Evolutionary conservation across 306 rosid genomes (phyloP).

Genomic region (Malus asiatica): DNA sequence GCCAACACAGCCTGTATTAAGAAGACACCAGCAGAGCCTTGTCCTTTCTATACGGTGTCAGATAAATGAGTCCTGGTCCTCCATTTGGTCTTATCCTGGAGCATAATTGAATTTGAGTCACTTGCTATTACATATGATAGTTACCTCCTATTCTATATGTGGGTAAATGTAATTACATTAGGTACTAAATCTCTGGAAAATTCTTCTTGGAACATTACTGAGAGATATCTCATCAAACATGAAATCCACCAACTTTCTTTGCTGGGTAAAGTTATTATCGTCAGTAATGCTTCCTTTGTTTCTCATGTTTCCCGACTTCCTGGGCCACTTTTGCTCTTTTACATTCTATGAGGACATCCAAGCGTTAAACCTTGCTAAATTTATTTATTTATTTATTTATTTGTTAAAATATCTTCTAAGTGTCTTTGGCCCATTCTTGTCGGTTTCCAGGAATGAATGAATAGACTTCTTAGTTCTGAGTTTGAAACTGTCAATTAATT

Average conservation of each 20-base stretch:
- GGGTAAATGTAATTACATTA: neutral
- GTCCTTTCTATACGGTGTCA: neutral
- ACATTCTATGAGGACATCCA: neutral
- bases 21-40: neutral
- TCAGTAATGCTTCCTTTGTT: neutral
- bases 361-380: neutral
- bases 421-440: neutral
- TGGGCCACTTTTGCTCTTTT: neutral
- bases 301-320: neutral
- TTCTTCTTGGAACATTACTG: neutral
- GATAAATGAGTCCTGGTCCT: neutral
- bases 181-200: neutral
- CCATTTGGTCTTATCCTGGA: neutral
- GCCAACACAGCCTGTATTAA: neutral
- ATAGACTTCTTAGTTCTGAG: neutral
- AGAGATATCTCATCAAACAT: neutral
- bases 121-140: neutral
- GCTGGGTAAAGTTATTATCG: neutral
- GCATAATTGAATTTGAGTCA: neutral
- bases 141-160: neutral
- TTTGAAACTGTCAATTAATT: neutral
- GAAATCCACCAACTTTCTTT: neutral
- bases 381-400: neutral
- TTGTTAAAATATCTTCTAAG: neutral
- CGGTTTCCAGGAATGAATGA: neutral